phyloP scores from a whole-genome alignment of 2,329 filamentous ascomycete species.

The Lasiodiplodia theobromae region DNA sequence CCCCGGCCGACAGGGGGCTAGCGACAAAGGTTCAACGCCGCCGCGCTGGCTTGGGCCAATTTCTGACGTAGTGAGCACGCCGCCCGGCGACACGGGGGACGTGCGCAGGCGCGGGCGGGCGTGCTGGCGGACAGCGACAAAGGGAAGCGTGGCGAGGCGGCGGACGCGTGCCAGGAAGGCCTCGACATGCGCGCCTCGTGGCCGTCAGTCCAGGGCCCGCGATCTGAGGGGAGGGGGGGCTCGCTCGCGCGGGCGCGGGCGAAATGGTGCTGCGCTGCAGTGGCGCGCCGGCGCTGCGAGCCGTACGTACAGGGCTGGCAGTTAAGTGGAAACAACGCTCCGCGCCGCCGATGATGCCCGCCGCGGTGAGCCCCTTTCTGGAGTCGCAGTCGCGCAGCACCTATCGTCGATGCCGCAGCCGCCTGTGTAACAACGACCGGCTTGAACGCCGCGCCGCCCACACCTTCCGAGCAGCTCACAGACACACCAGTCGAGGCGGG shows the following conservation, averaged over 20 bases:
- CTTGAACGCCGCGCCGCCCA: conserved; percentile 20
- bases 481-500: conserved; percentile 7
- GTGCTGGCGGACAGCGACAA: conserved; percentile 26
- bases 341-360: not conserved
- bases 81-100: not conserved
- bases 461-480: conserved; percentile 3
- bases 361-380: conserved; percentile 5
- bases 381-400: conserved; percentile 1
- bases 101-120: conserved; percentile 19
- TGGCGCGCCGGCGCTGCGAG: conserved; percentile 16
- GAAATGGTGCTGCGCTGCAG: not conserved
- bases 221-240: not conserved
- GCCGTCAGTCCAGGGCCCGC: conserved; percentile 10
- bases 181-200: conserved; percentile 18
- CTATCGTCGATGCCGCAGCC: conserved; percentile 3
- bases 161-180: conserved; percentile 19
- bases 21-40: conserved; percentile 27
- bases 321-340: conserved; percentile 11
- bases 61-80: conserved; percentile 24
- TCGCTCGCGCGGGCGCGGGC: not conserved
- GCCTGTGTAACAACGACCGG: conserved; percentile 17
- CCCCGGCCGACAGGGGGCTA: conserved; percentile 24
- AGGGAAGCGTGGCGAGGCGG: conserved; percentile 24
- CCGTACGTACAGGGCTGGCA: conserved; percentile 9
- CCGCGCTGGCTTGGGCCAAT: conserved; percentile 27